These are phyloP conservation scores for Lichtheimia ramosa DNA, from an alignment of 371 early-diverging fungal genomes.

Conservation along the genomic window DNA sequence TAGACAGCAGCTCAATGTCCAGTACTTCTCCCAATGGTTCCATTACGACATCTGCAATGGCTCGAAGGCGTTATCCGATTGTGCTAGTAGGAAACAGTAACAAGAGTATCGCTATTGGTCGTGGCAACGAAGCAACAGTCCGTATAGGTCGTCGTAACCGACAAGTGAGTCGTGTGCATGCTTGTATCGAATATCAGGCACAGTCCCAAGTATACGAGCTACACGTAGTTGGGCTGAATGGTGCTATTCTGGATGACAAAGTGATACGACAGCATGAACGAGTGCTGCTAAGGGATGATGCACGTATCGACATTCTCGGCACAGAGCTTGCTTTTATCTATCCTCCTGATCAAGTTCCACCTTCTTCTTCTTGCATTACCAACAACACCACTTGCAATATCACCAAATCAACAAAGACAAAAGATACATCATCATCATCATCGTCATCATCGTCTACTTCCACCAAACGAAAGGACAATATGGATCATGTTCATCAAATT, in stretches of 20 bases:
- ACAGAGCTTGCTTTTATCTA: conserved; percentile 7
- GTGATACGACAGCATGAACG: conserved; percentile 33
- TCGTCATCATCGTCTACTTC: too few species aligned
- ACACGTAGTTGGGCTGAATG: conserved; percentile 59
- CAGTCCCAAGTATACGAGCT: conserved; percentile 36
- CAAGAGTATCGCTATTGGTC: conserved; percentile 45
- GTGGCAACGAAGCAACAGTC: conserved; percentile 57
- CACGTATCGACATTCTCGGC: conserved; percentile 44
- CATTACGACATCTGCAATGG: too few species aligned
- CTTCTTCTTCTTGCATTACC: neutral
- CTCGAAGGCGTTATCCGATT: too few species aligned
- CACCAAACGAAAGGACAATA: neutral
- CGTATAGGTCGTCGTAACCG: conserved; percentile 61
- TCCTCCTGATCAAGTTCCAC: conserved; percentile 3
- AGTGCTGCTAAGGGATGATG: conserved; percentile 28
- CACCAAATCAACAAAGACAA: neutral
- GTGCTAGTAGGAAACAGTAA: too few species aligned
- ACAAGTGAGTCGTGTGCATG: conserved; percentile 59
- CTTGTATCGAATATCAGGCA: conserved; percentile 45
- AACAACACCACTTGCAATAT: neutral
- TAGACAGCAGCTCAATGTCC: too few species aligned
- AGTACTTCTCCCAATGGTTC: too few species aligned
- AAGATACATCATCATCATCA: neutral
- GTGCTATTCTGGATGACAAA: conserved; percentile 40
- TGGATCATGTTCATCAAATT: conserved; percentile 37